Evolutionary conservation across 1,284 basidiomycete species (phyloP), one percentile per base, ranked within the genome.

Genomic region (Tilletiopsis washingtonensis): DNA sequence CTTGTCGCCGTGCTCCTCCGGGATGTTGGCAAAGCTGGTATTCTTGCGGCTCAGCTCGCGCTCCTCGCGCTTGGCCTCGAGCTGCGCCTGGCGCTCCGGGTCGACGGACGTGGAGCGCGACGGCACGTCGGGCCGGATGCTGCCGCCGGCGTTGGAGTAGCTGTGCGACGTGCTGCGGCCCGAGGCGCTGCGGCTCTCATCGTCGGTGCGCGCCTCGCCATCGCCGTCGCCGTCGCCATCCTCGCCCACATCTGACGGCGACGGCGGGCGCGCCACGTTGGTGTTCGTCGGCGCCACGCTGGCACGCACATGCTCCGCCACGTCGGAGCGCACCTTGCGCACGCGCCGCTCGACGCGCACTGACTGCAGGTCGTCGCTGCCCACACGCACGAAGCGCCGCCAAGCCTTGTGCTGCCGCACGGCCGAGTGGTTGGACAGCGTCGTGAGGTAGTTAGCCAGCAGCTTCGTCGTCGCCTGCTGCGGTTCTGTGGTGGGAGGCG

Each of bases 351-450:
- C 88, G 39, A 86, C 82, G 40, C 87, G 81, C 4, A 84, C 83
- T 65, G 86, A 88, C 76, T 89, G 83, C 41, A 91, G 75, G 71
- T 91, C 88, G 67, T 91, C 88, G 3, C 82, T 83, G 55, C 87
- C 80, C 17, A 89, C 86, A 37, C 82, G 78, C 43, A 88, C 82
- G 61, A 91, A 91, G n/a, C 85, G 81, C 66, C 84, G 84, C 88
- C 88, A 91, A 2, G 81, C 77, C 45, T 84, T 81, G 38, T 81
- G 77, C 51, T 81, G 78, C 39, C 84, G 81, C 25, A 88, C 70
- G 1, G 75, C 70, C 5, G 79, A 74, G 45, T 82, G 79, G 62
- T 87, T 87, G 46, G 86, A 81, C 24, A 89, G 71, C 2, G 81
- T 78, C 1, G 86, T 89, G 47, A 91, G 77, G 72, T 88, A 88